Evolutionary conservation across 805 yeast genomes (phyloP), one percentile per base, ranked within the genome.

Genomic region (Saturnispora dispora): DNA sequence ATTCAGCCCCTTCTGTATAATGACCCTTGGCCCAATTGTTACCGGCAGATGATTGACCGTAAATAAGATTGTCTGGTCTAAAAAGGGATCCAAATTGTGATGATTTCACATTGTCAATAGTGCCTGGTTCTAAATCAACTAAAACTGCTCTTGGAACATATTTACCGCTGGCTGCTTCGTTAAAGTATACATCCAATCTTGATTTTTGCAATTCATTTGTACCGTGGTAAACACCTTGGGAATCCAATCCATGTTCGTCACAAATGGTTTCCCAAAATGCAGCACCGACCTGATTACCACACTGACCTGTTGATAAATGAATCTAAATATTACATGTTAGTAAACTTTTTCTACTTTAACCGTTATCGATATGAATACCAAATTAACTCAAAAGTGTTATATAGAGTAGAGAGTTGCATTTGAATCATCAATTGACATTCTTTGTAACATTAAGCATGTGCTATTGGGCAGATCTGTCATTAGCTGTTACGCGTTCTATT

Each of bases 231-330:
- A 76, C 80, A 59, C 95, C 95, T 58, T 82, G 75, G 59, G 74
- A 72, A 63, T 84, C 91, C 61, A 86, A 75, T 46, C 91, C 93
- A 62, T 86, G 95, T 67, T 86, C 95, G 54, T 86, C 87, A 73
- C 93, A 86, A 61, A 86, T 86, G 45, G 91, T 86, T 72, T 87
- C 90, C 95, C 95, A 87, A 66, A 87, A 87, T 54, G 95, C 95
- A 58, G 95, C 90, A 74, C 95, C 95, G 61, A 90, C 88, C 75
- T 90, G 98, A 80, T 90, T 90, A 82, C 97, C 96, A 81, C 97
- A 89, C 76, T 90, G 98, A 71, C 98, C 98, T 53, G 96, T 85
- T 53, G 97, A 90, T 71, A 90, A 79, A 72, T 90, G 97, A 71
- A 90, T 88, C 93, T 83, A 69, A n/a, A 17, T 4, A 22, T 15